These are phyloP conservation scores for Phytophthora aleatoria DNA, from an alignment of 352 stramenopile species.

Conservation along the genomic window DNA sequence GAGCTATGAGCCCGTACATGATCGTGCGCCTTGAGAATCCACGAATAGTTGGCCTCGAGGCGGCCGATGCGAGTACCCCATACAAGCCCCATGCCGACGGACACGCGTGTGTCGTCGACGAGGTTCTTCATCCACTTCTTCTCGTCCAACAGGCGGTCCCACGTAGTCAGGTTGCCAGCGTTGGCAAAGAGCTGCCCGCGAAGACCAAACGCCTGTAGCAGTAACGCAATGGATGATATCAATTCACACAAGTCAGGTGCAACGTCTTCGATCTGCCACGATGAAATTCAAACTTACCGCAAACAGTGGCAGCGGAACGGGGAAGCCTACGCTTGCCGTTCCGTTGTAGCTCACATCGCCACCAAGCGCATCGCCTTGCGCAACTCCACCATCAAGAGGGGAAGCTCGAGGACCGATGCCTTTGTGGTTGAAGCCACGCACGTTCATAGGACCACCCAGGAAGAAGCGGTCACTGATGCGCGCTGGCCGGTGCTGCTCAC, in stretches of 20 bases:
- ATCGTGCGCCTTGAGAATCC: conserved; percentile 83
- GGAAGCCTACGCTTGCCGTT: conserved; percentile 86
- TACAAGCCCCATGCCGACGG: conserved; percentile 87
- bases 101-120: conserved; percentile 83
- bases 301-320: conserved; percentile 81
- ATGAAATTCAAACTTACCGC: conserved; percentile 52
- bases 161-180: conserved; percentile 90
- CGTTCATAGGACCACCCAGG: conserved; percentile 86
- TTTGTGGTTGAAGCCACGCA: conserved; percentile 92
- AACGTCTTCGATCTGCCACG: neutral
- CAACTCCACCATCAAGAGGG: conserved; percentile 84
- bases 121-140: conserved; percentile 93
- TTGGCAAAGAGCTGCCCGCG: conserved; percentile 91
- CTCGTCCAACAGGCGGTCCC: conserved; percentile 80
- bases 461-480: conserved; percentile 93
- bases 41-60: conserved; percentile 93
- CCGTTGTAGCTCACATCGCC: conserved; percentile 90
- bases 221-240: neutral
- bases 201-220: conserved; percentile 73
- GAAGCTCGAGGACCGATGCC: conserved; percentile 88
- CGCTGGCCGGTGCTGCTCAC: conserved; percentile 72
- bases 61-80: conserved; percentile 86
- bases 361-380: conserved; percentile 84
- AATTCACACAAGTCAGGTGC: conserved; percentile 14
- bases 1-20: conserved; percentile 53